phyloP scores from a whole-genome alignment of 129 eudicot species.

The Flaveria linearis region DNA sequence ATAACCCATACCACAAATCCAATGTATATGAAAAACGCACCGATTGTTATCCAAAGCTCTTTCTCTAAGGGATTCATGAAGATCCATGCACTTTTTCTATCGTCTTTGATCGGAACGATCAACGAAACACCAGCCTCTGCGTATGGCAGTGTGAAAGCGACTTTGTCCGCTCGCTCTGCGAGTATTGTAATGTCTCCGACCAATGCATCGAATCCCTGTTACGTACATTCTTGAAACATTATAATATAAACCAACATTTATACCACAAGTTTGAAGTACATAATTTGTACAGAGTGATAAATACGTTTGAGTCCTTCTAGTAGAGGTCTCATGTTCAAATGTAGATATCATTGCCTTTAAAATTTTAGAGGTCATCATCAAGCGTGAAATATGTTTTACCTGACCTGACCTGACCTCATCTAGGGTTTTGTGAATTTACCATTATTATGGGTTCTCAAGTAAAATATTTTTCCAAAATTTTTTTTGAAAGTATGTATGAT shows the following conservation, averaged over 20 bases:
- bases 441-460: no score
- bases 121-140: slow-evolving; percentile 14
- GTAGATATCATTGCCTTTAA: no score
- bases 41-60: slow-evolving; percentile 6
- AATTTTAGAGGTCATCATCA: no score
- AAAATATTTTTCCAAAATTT: no score
- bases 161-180: neutral
- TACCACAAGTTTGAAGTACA: neutral
- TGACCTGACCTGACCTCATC: no score
- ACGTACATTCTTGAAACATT: no score
- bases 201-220: slow-evolving; percentile 2
- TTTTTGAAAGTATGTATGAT: neutral
- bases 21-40: neutral
- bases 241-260: neutral
- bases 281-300: neutral
- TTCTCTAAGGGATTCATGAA: slow-evolving; percentile 13
- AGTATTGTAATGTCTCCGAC: slow-evolving; percentile 9
- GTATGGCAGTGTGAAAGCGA: slow-evolving; percentile 8
- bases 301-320: neutral
- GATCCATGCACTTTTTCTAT: slow-evolving; percentile 11
- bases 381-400: no score
- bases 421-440: no score
- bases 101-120: slow-evolving; percentile 1
- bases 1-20: slow-evolving; percentile 12
- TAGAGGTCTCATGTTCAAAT: neutral